Evolutionary conservation across 306 rosid species (phyloP).

Genomic region (Malus sylvestris): DNA sequence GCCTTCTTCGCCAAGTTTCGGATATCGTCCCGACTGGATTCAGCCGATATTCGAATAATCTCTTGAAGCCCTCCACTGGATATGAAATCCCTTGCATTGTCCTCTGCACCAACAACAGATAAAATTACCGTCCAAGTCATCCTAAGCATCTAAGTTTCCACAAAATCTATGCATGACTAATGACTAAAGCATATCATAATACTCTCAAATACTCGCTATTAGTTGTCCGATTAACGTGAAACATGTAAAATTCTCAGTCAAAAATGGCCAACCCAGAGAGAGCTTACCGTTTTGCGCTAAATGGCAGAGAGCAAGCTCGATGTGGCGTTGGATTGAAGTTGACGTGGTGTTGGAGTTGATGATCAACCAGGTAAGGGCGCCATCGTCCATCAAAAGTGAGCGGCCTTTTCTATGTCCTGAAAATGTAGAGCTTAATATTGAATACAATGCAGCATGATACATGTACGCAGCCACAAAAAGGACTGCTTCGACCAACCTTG

Average conservation of each 20-base stretch:
- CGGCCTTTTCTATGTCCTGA: conserved; percentile 52
- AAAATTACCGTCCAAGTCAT: neutral
- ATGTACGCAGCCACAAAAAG: neutral
- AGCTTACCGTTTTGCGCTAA: conserved; percentile 63
- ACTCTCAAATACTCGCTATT: neutral
- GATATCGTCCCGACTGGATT: conserved; percentile 53
- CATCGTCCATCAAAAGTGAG: conserved; percentile 52
- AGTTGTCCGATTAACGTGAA: neutral
- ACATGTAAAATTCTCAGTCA: neutral
- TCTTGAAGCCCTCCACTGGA: conserved; percentile 41
- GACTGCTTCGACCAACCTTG: conserved; percentile 35
- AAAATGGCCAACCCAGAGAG: neutral
- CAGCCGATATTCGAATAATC: conserved; percentile 38
- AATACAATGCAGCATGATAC: neutral
- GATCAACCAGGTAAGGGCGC: conserved; percentile 50
- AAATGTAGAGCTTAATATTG: neutral
- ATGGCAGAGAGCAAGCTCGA: conserved; percentile 64
- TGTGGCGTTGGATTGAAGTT: conserved; percentile 49
- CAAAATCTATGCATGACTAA: too few relatives aligned
- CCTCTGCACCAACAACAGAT: conserved; percentile 26
- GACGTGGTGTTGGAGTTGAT: conserved; percentile 36
- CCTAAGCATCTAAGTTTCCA: neutral
- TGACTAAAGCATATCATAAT: neutral
- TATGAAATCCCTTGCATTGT: conserved; percentile 45
- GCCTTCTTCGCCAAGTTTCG: conserved; percentile 52